Conservation (phyloP, 768 basidiomycete species). For the Gloeophyllum trabeum region DNA sequence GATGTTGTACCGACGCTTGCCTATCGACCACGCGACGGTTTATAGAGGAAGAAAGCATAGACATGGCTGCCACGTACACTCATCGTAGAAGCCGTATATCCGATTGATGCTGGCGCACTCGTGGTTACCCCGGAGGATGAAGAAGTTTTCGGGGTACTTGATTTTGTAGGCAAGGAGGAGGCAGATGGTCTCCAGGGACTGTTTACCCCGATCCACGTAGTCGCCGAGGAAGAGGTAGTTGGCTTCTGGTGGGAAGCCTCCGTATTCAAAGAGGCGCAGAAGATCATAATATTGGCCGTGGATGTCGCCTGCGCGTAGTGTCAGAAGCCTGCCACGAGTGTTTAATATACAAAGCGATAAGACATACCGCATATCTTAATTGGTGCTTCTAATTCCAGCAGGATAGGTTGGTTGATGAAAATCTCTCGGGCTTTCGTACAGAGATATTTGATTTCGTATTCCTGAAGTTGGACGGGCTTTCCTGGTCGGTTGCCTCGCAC, state of each 20-base stretch:
- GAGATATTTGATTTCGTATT: constrained; percentile 98
- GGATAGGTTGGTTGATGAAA: constrained; percentile 97
- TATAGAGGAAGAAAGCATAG: background rate
- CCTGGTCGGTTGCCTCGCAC: constrained; percentile 98
- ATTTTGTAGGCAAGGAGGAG: constrained; percentile 99
- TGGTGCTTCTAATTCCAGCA: constrained; percentile 95
- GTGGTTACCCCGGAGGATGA: constrained; percentile 97
- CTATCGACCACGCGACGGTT: constrained; percentile 26
- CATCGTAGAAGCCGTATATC: constrained; percentile 99
- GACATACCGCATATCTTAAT: constrained; percentile 98
- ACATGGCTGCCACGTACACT: constrained; percentile 54
- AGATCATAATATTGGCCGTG: constrained; percentile 99
- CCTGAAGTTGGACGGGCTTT: constrained; percentile 94
- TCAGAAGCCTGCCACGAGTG: constrained; percentile 1
- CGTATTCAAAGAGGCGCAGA: constrained; percentile 95
- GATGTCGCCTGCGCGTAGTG: constrained; percentile 67
- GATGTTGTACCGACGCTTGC: constrained; percentile 99
- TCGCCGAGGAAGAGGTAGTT: constrained; percentile 99
- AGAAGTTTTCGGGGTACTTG: constrained; percentile 99
- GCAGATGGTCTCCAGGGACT: constrained; percentile 98
- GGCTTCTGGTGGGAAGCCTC: constrained; percentile 98
- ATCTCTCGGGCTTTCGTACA: constrained; percentile 99
- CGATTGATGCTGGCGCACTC: constrained; percentile 99
- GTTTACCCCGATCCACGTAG: constrained; percentile 99
- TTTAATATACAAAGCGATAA: constrained; percentile 1